Conservation (phyloP, 345 rosid genomes). For the Salix udensis region DNA sequence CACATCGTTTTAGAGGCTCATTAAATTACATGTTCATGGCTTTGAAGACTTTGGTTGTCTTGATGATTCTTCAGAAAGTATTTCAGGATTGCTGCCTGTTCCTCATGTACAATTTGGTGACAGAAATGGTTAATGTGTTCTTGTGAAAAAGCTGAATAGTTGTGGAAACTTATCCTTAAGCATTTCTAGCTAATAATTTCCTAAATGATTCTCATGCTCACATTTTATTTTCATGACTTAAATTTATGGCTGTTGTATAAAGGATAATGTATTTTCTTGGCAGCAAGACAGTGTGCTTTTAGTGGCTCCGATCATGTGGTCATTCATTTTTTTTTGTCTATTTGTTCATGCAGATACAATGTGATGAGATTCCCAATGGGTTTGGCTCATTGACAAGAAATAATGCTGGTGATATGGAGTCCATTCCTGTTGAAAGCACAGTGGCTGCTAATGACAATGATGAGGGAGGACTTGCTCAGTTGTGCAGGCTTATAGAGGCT, state of each 20-base stretch:
- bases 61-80: neutral
- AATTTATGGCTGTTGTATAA: neutral
- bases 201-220: neutral
- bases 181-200: neutral
- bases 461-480: conserved; percentile 44
- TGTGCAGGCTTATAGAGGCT: conserved; percentile 45
- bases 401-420: conserved; percentile 27
- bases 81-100: neutral
- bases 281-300: neutral
- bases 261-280: neutral
- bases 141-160: conserved; percentile 8
- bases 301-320: neutral
- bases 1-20: neutral
- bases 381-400: conserved; percentile 35
- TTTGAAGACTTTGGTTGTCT: conserved; percentile 2
- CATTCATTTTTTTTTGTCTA: conserved; percentile 8
- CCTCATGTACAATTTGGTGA: neutral
- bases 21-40: neutral
- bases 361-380: conserved; percentile 42
- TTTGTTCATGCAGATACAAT: conserved; percentile 31
- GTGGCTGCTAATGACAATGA: conserved; percentile 30
- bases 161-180: neutral
- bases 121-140: neutral
- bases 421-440: conserved; percentile 34
- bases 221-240: neutral